Conservation (phyloP, 2,329 filamentous ascomycete genomes). For the Phaeosphaeriaceae sp. region DNA sequence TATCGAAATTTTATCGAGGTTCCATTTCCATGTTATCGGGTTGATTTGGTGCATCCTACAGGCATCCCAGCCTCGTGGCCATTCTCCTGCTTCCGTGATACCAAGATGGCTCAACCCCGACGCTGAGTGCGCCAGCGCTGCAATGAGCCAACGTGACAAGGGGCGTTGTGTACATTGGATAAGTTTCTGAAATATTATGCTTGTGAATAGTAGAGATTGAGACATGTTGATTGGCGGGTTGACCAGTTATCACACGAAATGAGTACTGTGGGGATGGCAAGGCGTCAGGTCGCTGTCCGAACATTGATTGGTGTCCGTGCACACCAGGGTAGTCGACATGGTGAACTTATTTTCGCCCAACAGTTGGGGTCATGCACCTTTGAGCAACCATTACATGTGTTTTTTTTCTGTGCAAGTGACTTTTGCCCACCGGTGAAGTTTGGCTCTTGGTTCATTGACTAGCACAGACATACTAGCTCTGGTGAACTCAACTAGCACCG, state of each 20-base stretch:
- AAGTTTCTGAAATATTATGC: constrained; percentile 11
- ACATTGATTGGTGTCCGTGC: constrained; percentile 25
- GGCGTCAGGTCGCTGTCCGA: constrained; percentile 22
- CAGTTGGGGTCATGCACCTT: constrained; percentile 3
- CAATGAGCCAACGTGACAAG: constrained; percentile 16
- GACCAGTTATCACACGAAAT: constrained; percentile 4
- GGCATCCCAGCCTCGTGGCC: constrained; percentile 26
- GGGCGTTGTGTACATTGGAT: constrained; percentile 24
- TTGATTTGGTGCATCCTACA: constrained; percentile 9
- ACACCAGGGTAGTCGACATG: constrained; percentile 5
- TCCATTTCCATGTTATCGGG: constrained; percentile 23
- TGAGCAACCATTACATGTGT: constrained; percentile 1
- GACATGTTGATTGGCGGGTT: constrained; percentile 9
- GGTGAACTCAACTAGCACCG: no score
- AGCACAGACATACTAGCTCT: not conserved
- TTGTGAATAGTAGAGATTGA: constrained; percentile 11
- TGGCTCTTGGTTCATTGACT: not conserved
- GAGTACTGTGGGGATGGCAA: constrained; percentile 8
- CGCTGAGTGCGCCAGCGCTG: constrained; percentile 15
- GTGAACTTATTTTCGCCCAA: constrained; percentile 19
- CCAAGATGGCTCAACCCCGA: constrained; percentile 32
- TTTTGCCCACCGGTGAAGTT: constrained; percentile 6
- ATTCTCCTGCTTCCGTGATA: constrained; percentile 19
- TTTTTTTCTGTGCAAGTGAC: not conserved
- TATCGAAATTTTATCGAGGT: constrained; percentile 10